A percentile compares a stretch with the other conserved stretches of the same genome.
These are phyloP conservation scores for Azolla pinnata DNA, from an alignment of 75 land plant species.

Conservation along the genomic window DNA sequence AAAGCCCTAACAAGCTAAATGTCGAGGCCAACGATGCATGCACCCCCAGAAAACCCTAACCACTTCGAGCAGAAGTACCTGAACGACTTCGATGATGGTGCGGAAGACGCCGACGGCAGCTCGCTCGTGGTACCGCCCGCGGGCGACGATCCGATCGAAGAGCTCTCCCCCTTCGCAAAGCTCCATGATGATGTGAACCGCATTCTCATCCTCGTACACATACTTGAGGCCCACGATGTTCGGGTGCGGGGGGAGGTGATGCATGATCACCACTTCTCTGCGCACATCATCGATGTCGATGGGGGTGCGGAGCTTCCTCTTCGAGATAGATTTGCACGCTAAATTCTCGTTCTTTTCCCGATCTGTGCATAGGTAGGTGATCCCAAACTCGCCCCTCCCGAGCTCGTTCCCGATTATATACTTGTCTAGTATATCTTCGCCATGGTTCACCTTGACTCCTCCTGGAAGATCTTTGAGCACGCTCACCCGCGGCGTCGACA, in stretches of 20 bases:
- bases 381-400: conserved; percentile 64
- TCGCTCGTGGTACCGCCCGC: conserved; percentile 59
- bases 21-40: no score
- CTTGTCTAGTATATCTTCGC: conserved; percentile 26
- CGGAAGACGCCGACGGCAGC: conserved; percentile 44
- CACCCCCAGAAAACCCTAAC: no score
- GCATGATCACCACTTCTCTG: conserved; percentile 60
- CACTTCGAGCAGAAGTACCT: no score
- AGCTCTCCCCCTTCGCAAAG: conserved; percentile 73
- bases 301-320: conserved; percentile 47
- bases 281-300: conserved; percentile 61
- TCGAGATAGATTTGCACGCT: conserved; percentile 60
- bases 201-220: conserved; percentile 46
- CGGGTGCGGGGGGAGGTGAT: conserved; percentile 44
- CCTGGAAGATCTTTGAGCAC: conserved; percentile 11
- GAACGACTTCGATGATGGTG: conserved; percentile 59
- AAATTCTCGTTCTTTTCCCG: conserved; percentile 35
- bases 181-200: conserved; percentile 68
- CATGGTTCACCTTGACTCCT: conserved; percentile 4
- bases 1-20: no score
- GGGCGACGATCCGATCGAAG: conserved; percentile 56
- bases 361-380: conserved; percentile 56
- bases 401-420: conserved; percentile 44
- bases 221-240: conserved; percentile 40
- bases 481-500: no score